Conservation (phyloP, 2,329 filamentous ascomycete species). For the Madurella mycetomatis region DNA sequence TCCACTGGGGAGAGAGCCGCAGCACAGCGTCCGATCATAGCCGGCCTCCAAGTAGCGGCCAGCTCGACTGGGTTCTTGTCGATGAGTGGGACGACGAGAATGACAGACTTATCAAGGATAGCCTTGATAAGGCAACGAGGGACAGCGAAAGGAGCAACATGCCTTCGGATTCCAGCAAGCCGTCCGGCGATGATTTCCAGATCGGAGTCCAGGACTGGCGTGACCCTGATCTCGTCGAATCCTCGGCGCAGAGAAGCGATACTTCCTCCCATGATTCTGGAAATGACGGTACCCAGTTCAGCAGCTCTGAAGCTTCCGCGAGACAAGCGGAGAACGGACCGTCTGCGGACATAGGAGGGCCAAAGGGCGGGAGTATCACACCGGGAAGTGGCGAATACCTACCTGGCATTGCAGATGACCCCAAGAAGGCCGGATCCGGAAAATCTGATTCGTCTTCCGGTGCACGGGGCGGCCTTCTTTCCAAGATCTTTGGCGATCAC, state of each 20-base stretch:
- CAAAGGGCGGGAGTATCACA: slow-evolving; percentile 63
- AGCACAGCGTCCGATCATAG: slow-evolving; percentile 45
- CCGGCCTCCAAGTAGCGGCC: slow-evolving; percentile 67
- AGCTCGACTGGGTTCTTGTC: slow-evolving; percentile 67
- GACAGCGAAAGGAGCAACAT: slow-evolving; percentile 27
- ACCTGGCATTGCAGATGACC: slow-evolving; percentile 12
- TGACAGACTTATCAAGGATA: slow-evolving; percentile 41
- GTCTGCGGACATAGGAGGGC: slow-evolving; percentile 32
- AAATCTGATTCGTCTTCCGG: slow-evolving; percentile 13
- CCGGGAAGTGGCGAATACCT: slow-evolving; percentile 70
- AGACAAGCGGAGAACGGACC: slow-evolving; percentile 22
- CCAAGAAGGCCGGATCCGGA: slow-evolving; percentile 1
- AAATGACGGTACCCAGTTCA: slow-evolving; percentile 1
- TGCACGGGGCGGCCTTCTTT: slow-evolving; percentile 37
- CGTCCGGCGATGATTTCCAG: slow-evolving; percentile 59
- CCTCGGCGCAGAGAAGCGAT: slow-evolving; percentile 21
- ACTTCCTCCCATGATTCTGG: slow-evolving; percentile 4
- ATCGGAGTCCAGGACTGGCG: slow-evolving; percentile 87
- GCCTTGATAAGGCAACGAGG: slow-evolving; percentile 35
- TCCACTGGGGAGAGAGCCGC: slow-evolving; percentile 29
- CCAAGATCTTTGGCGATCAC: slow-evolving; percentile 48
- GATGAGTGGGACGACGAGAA: slow-evolving; percentile 61
- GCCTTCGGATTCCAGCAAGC: slow-evolving; percentile 20
- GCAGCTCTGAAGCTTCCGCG: slow-evolving; percentile 8
- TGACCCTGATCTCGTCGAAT: slow-evolving; percentile 66